phyloP scores from a whole-genome alignment of 2,329 filamentous ascomycete species.

The Exutisphaerella laricina region DNA sequence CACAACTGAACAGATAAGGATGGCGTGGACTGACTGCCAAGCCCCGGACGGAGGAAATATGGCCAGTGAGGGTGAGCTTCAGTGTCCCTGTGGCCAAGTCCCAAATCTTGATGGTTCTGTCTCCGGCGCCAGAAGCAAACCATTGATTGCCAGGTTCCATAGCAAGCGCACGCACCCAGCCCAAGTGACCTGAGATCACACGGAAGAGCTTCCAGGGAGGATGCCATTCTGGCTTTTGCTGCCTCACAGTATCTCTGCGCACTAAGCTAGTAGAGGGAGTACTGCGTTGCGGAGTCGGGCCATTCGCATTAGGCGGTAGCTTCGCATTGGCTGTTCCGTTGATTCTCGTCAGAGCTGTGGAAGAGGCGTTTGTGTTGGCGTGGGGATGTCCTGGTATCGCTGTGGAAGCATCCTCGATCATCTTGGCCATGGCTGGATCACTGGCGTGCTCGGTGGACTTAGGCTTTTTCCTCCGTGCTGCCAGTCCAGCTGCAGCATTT shows the following conservation, averaged over 20 bases:
- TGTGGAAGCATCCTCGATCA: slow-evolving; percentile 60
- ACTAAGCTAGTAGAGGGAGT: slow-evolving; percentile 54
- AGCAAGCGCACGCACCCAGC: slow-evolving; percentile 84
- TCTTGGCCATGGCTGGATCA: slow-evolving; percentile 55
- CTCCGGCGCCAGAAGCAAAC: slow-evolving; percentile 93
- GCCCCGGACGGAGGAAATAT: slow-evolving; percentile 89
- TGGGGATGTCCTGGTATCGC: slow-evolving; percentile 40
- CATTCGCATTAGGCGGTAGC: slow-evolving; percentile 51
- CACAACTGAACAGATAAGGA: slow-evolving; percentile 95
- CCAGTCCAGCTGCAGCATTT: slow-evolving; percentile 51
- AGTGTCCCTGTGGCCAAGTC: slow-evolving; percentile 85
- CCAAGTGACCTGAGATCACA: slow-evolving; percentile 92
- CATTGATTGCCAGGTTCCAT: slow-evolving; percentile 96
- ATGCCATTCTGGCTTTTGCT: slow-evolving; percentile 87
- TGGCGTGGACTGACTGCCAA: slow-evolving; percentile 88
- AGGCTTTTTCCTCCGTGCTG: slow-evolving; percentile 58
- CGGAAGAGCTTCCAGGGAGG: slow-evolving; percentile 97
- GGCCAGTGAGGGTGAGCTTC: slow-evolving; percentile 80
- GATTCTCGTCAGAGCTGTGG: slow-evolving; percentile 49
- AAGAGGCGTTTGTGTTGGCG: slow-evolving; percentile 47
- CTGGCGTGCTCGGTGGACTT: slow-evolving; percentile 50
- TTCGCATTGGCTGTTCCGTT: slow-evolving; percentile 39
- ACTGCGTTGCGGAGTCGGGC: slow-evolving; percentile 47
- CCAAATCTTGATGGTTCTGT: slow-evolving; percentile 98
- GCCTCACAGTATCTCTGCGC: slow-evolving; percentile 57